A percentile compares a stretch with the other conserved stretches of the same genome.
These are phyloP conservation scores for Brassica incana DNA, from an alignment of 345 rosid genomes.

Conservation along the genomic window DNA sequence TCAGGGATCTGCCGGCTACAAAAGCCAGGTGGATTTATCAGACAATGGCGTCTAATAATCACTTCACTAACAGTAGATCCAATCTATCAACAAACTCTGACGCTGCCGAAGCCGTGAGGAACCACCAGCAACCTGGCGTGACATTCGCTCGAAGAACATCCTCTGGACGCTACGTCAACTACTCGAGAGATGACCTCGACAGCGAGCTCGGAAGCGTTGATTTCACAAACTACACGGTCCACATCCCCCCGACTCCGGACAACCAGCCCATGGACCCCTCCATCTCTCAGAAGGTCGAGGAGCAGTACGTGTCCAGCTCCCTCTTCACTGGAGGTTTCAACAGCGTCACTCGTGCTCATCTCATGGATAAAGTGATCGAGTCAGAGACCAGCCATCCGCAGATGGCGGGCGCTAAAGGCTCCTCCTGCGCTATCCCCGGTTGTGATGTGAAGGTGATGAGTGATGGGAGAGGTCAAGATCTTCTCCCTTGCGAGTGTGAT, in stretches of 20 bases:
- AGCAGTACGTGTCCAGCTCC: slow-evolving; percentile 92
- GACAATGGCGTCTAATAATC: slow-evolving; percentile 73
- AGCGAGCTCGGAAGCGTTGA: slow-evolving; percentile 89
- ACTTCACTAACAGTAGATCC: slow-evolving; percentile 67
- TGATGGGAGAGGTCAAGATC: slow-evolving; percentile 79
- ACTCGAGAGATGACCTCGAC: slow-evolving; percentile 94
- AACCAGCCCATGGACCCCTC: slow-evolving; percentile 96
- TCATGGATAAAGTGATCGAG: slow-evolving; percentile 95
- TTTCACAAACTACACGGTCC: slow-evolving; percentile 80
- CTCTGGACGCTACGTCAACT: slow-evolving; percentile 86
- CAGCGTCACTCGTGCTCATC: slow-evolving; percentile 91
- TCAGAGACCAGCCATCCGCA: slow-evolving; percentile 92
- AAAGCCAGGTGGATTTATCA: slow-evolving; percentile 35
- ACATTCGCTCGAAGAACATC: slow-evolving; percentile 84
- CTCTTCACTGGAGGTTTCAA: slow-evolving; percentile 92
- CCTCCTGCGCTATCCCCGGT: slow-evolving; percentile 81
- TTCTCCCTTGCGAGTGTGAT: slow-evolving; percentile 96
- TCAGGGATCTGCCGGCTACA: slow-evolving; percentile 50
- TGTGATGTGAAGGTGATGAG: slow-evolving; percentile 97
- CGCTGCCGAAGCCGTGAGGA: slow-evolving; percentile 62
- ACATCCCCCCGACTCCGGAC: slow-evolving; percentile 92
- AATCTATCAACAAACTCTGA: slow-evolving; percentile 68
- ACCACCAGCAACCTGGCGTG: slow-evolving; percentile 48
- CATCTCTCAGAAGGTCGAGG: slow-evolving; percentile 92
- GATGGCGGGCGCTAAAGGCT: slow-evolving; percentile 96